These are phyloP conservation scores for Suillus clintonianus DNA, from an alignment of 768 basidiomycete species.

Conservation along the genomic window DNA sequence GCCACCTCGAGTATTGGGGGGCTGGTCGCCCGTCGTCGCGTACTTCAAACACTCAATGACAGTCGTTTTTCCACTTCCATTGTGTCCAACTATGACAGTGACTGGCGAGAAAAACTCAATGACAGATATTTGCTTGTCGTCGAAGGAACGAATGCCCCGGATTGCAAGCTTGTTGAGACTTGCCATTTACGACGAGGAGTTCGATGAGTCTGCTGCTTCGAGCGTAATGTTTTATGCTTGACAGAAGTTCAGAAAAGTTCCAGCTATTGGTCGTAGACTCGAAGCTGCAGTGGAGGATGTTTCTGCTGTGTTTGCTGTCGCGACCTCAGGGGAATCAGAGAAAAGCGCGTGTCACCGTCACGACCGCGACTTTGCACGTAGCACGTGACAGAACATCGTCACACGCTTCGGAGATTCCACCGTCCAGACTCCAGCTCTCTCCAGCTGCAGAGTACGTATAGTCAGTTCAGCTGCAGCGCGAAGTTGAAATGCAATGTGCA, in stretches of 20 bases:
- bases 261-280: not conserved
- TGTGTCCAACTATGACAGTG: constrained; percentile 98
- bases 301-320: not conserved
- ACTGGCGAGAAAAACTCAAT: constrained; percentile 98
- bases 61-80: constrained; percentile 98
- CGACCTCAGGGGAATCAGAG: constrained; percentile 2
- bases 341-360: constrained; percentile 1
- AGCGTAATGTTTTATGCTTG: not conserved
- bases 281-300: not conserved
- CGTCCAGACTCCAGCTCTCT: too few relatives aligned
- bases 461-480: too few relatives aligned
- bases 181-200: constrained; percentile 52
- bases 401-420: too few relatives aligned
- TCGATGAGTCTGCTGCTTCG: not conserved
- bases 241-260: not conserved
- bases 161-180: constrained; percentile 91
- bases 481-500: too few relatives aligned
- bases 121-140: constrained; percentile 90
- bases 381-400: too few relatives aligned
- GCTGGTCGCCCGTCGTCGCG: constrained; percentile 96
- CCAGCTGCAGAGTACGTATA: too few relatives aligned
- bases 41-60: constrained; percentile 99
- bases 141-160: constrained; percentile 92
- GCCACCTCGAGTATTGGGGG: constrained; percentile 96
- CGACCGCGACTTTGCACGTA: too few relatives aligned